A percentile compares a stretch with the other conserved stretches of the same genome.
Evolutionary conservation across 1,284 basidiomycete species (phyloP).

Genomic region (Malassezia sp.): DNA sequence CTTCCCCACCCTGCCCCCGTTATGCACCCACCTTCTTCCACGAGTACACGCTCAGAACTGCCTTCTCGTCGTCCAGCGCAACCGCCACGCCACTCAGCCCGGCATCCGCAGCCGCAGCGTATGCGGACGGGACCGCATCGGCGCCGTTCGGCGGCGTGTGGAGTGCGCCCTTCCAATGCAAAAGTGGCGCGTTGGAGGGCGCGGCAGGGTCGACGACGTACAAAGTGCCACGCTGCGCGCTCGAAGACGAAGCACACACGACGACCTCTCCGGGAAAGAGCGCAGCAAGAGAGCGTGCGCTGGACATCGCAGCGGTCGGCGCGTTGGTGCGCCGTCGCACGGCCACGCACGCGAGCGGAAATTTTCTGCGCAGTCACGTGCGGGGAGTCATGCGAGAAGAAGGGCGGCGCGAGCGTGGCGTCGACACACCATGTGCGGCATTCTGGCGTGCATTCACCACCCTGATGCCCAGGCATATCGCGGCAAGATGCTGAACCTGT

Average conservation of each 20-base stretch:
- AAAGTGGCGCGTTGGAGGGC: slow-evolving; percentile 23
- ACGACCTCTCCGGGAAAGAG: slow-evolving; percentile 31
- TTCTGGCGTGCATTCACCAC: slow-evolving; percentile 42
- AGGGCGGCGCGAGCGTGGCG: background rate
- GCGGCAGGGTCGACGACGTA: slow-evolving; percentile 17
- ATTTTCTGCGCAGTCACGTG: slow-evolving; percentile 3
- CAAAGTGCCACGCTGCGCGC: slow-evolving; percentile 14
- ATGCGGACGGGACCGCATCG: slow-evolving; percentile 18
- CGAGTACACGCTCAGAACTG: slow-evolving; percentile 65
- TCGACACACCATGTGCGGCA: slow-evolving; percentile 36
- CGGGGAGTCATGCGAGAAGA: background rate
- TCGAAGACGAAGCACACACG: slow-evolving; percentile 26
- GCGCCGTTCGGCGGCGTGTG: slow-evolving; percentile 26
- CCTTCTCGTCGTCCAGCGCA: slow-evolving; percentile 65
- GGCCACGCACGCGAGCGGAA: background rate
- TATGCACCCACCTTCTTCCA: too few species aligned
- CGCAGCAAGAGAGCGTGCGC: background rate
- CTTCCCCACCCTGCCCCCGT: too few species aligned
- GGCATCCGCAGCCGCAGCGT: slow-evolving; percentile 52
- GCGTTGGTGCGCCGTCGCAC: too few species aligned
- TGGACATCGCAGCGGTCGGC: background rate
- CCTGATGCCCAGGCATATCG: slow-evolving; percentile 42
- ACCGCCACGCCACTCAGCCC: slow-evolving; percentile 65
- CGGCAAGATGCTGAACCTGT: slow-evolving; percentile 42
- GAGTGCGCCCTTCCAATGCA: slow-evolving; percentile 29